Evolutionary conservation across 805 yeast species (phyloP), one percentile per base, ranked within the genome.

Genomic region (Huiozyma sinensis): DNA sequence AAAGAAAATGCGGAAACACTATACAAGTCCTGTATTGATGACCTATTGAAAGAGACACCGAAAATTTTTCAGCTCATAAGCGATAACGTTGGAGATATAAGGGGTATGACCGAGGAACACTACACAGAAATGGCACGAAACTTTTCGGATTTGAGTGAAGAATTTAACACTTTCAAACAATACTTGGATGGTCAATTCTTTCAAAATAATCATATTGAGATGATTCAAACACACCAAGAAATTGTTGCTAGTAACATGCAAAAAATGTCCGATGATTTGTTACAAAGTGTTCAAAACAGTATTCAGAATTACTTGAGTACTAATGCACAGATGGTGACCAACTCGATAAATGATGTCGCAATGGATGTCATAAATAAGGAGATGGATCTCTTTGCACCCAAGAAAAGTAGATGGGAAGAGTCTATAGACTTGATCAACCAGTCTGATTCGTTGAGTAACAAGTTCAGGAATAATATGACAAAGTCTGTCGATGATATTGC

Each of bases 391-490:
- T 53, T 63, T 28, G 55, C 55, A 29, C 65, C 66, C 6, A 50
- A 55, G n/a, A 51, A 46, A 41, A 42, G 48, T 8, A 58, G 53
- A 36, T 61, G 65, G 60, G 58, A 56, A 45, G 49, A 49, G 8
- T 57, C 66, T 5, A 52, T 61, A 7, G 57, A 57, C 6, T 46
- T 55, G 12, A 59, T 64, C 24, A 64, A 64, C 39, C 46, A 49
- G n/a, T 57, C 62, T 41, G 68, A 64, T 50, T 56, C 58, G 7
- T 41, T 59, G 10, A 61, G 54, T 39, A 57, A 57, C 33, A 47
- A 42, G 2, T 55, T 54, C 31, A 50, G 50, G 27, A 47, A 50
- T 32, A 47, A 51, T 17, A 47, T 56, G 44, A 46, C 41, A 6
- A 38, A 46, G 4, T 49, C 56, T 1, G 38, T 62, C 6, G 39